These are phyloP conservation scores for Ascochyta pisi DNA, from an alignment of 2,329 filamentous ascomycete genomes.

Conservation along the genomic window DNA sequence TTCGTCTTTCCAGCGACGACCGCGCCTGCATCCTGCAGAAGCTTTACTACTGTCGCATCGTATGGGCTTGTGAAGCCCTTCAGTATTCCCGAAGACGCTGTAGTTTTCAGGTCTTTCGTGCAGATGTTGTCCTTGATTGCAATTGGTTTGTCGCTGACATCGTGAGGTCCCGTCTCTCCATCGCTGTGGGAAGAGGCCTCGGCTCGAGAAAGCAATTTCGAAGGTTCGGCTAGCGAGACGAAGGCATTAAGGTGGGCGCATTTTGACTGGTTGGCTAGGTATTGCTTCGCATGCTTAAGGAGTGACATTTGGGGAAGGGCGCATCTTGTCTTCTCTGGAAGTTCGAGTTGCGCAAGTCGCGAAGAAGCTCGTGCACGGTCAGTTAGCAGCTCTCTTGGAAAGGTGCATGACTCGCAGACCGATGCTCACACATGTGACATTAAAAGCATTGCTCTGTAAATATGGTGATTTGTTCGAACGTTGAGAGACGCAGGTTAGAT, in stretches of 20 bases:
- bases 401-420: slow-evolving; percentile 7
- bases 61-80: slow-evolving; percentile 73
- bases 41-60: slow-evolving; percentile 78
- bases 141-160: slow-evolving; percentile 46
- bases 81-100: slow-evolving; percentile 82
- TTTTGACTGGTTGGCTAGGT: slow-evolving; percentile 43
- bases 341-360: slow-evolving; percentile 12
- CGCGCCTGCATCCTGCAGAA: slow-evolving; percentile 69
- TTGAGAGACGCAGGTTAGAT: too few relatives aligned
- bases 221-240: slow-evolving; percentile 33
- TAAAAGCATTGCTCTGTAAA: not conserved
- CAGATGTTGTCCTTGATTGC: slow-evolving; percentile 62
- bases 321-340: slow-evolving; percentile 28
- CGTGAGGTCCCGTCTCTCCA: slow-evolving; percentile 3
- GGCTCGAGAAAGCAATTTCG: slow-evolving; percentile 32
- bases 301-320: slow-evolving; percentile 47
- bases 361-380: slow-evolving; percentile 13
- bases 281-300: slow-evolving; percentile 45
- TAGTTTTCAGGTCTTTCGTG: slow-evolving; percentile 63
- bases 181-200: slow-evolving; percentile 17
- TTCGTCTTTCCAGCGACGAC: slow-evolving; percentile 81
- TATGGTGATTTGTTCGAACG: not conserved
- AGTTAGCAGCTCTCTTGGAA: not conserved
- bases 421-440: not conserved
- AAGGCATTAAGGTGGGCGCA: slow-evolving; percentile 50